A percentile compares a stretch with the other conserved stretches of the same genome.
Conservation (phyloP, 2,329 filamentous ascomycete species). For the Calonectria henricotiae region DNA sequence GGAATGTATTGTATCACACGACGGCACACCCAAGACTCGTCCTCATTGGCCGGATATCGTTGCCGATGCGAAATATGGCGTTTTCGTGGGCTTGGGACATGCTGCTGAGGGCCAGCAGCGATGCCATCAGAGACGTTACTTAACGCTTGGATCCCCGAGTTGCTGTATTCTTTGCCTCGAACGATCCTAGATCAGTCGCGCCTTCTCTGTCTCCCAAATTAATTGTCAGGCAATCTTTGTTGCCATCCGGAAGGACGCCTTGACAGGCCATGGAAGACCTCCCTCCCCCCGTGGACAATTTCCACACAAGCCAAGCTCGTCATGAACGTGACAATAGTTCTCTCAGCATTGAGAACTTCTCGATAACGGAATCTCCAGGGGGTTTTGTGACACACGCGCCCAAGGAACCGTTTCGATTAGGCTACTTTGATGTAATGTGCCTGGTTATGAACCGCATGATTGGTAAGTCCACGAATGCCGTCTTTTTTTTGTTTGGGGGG, state of each 20-base stretch:
- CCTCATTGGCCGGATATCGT: constrained; percentile 30
- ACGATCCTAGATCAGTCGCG: constrained; percentile 24
- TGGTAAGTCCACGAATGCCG: constrained; percentile 49
- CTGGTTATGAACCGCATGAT: constrained; percentile 60
- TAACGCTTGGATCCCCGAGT: constrained; percentile 46
- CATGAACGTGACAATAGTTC: constrained; percentile 27
- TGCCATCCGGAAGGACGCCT: constrained; percentile 11
- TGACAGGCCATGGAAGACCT: constrained; percentile 52
- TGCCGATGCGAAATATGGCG: constrained; percentile 38
- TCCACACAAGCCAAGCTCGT: constrained; percentile 16
- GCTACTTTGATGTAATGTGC: constrained; percentile 58
- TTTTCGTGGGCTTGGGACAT: constrained; percentile 47
- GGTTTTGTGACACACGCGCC: constrained; percentile 57
- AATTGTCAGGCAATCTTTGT: constrained; percentile 15
- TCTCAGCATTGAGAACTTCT: constrained; percentile 33
- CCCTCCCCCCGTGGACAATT: constrained; percentile 41
- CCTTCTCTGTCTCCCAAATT: constrained; percentile 7
- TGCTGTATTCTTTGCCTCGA: constrained; percentile 9
- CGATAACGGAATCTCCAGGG: constrained; percentile 45
- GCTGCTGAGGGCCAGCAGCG: constrained; percentile 25
- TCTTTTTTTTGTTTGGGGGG: not conserved
- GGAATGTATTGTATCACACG: constrained; percentile 40
- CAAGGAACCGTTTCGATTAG: constrained; percentile 56
- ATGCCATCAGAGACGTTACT: constrained; percentile 46
- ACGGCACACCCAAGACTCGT: constrained; percentile 21